Evolutionary conservation across 805 yeast species (phyloP).

Genomic region (Suhomyces tanzawaensis): DNA sequence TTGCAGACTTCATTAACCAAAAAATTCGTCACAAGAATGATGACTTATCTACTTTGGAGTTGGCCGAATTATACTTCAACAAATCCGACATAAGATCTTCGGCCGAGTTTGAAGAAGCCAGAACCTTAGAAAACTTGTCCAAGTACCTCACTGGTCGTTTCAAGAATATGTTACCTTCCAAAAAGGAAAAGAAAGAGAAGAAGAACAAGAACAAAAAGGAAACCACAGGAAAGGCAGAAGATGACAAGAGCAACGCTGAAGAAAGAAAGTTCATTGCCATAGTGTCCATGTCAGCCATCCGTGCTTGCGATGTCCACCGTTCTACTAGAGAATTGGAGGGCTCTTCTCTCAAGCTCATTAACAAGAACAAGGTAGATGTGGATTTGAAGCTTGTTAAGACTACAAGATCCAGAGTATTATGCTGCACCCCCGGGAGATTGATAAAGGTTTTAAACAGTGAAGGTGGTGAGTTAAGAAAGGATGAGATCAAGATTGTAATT

Average conservation of each 20-base stretch:
- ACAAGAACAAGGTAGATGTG: conserved; percentile 67
- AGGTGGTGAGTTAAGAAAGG: conserved; percentile 36
- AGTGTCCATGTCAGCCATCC: conserved; percentile 71
- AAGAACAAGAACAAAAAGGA: conserved; percentile 8
- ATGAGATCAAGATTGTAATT: conserved; percentile 52
- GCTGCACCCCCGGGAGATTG: conserved; percentile 64
- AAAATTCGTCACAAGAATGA: conserved; percentile 58
- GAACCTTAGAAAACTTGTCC: conserved; percentile 56
- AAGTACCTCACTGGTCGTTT: conserved; percentile 54
- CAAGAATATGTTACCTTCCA: conserved; percentile 42
- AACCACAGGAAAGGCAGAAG: conserved; percentile 16
- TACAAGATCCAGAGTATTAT: conserved; percentile 49
- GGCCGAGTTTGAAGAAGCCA: conserved; percentile 49
- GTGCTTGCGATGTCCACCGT: conserved; percentile 84
- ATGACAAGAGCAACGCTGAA: conserved; percentile 9
- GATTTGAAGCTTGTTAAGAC: conserved; percentile 50
- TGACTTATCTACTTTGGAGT: conserved; percentile 72
- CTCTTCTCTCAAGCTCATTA: conserved; percentile 66
- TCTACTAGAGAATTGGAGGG: conserved; percentile 48
- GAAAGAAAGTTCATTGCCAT: conserved; percentile 49
- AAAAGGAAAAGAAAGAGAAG: conserved; percentile 28
- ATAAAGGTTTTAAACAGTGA: conserved; percentile 45
- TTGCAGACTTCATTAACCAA: conserved; percentile 67
- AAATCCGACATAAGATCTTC: conserved; percentile 61
- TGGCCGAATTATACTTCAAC: conserved; percentile 60